phyloP scores from a whole-genome alignment of 1,284 basidiomycete genomes.

The Boletus semigastroideus region DNA sequence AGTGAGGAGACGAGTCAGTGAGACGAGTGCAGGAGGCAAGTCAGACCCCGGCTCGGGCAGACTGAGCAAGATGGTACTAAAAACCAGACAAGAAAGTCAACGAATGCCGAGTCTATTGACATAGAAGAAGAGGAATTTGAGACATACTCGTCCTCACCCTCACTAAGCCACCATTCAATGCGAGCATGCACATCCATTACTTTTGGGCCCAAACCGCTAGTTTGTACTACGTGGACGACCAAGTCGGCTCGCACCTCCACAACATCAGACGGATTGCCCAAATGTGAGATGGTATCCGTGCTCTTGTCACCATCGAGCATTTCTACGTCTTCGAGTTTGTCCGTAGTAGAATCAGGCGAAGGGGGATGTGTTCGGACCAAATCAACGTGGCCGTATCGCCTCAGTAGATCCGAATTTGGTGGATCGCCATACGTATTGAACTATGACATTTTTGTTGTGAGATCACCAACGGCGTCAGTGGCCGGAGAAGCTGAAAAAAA shows the following conservation, averaged over 20 bases:
- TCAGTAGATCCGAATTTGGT: conserved; percentile 92
- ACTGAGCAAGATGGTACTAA: conserved; percentile 22
- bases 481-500: too few relatives aligned
- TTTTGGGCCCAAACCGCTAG: conserved; percentile 15
- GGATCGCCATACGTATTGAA: conserved; percentile 97
- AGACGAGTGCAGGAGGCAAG: conserved; percentile 56
- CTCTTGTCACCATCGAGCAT: conserved; percentile 7
- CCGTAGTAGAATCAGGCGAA: conserved; percentile 26
- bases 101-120: background rate
- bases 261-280: conserved; percentile 82
- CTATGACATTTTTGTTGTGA: conserved; percentile 38
- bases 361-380: conserved; percentile 49
- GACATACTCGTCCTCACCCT: conserved; percentile 87
- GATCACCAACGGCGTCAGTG: background rate
- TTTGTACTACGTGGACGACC: conserved; percentile 54
- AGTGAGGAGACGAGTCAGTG: conserved; percentile 71
- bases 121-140: conserved; percentile 14
- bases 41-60: conserved; percentile 28
- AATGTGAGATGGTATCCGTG: background rate
- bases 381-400: conserved; percentile 95
- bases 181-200: conserved; percentile 44
- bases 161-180: conserved; percentile 90
- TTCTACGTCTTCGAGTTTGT: conserved; percentile 34
- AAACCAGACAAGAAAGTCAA: background rate
- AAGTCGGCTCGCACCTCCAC: conserved; percentile 83